Evolutionary conservation across 345 rosid genomes (phyloP), one percentile per base, ranked within the genome.

Genomic region (Anastatica hierochuntica): DNA sequence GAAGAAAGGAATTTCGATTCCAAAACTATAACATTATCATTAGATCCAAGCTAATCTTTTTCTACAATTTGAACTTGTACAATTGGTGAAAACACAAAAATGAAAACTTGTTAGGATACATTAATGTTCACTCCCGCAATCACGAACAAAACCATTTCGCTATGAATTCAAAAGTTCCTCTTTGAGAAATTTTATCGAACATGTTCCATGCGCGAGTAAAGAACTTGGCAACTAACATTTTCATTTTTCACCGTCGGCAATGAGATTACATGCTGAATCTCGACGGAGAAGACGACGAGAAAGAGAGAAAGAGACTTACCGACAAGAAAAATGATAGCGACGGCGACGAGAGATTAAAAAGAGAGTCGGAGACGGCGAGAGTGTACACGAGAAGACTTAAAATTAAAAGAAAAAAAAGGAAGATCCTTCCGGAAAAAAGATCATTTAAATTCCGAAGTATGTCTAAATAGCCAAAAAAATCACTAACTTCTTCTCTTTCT

Each of bases 131-230:
- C n/a, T n/a, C n/a, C 2, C 13, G 0, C 14, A 17, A 49, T 60
- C 10, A 58, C n/a, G 29, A 37, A 35, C 0, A 41, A 41, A 40
- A 53, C 11, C 43, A 24, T 47, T 27, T 37, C 30, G 29, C 5
- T 23, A 34, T 53, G 27, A 53, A 23, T 53, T 8, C 14, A 39
- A 15, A 14, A 33, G 1, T 18, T 1, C 2, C 4, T 30, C 56
- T 23, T 10, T 53, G 50, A 40, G 56, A 35, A 57, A 64, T 56
- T 64, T 64, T 39, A 43, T 48, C 52, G 45, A 64, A 41, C 63
- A 56, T 7, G 12, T 56, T 56, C 19, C 14, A 5, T 64, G 69
- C 62, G 23, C 8, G 11, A 31, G 16, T 48, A 12, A 29, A 35
- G 8, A 14, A 21, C 6, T 11, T 7, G 5, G 14, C 7, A 30